Evolutionary conservation across 257 asterid species (phyloP), one percentile per base, ranked within the genome.

Genomic region (Thymus quinquecostatus): DNA sequence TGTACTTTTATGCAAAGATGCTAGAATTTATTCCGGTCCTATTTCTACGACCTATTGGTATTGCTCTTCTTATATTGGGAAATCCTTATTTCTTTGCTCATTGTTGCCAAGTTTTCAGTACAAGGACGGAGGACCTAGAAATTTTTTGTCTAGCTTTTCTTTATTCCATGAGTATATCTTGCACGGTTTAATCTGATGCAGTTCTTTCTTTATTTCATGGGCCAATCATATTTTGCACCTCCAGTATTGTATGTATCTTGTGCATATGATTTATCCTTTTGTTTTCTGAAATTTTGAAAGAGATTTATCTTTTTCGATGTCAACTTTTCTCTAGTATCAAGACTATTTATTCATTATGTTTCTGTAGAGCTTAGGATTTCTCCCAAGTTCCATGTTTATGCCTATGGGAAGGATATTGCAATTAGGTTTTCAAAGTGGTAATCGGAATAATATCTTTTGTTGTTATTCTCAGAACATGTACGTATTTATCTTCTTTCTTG

Each of bases 401-500:
- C 64, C 34, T 21, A 13, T 60, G 66, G 67, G 38, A 71, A 30
- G 53, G 32, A 66, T 56, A 28, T 57, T 54, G 73, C 55, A 56
- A 10, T 38, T 54, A 14, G 66, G 58, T 69, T 60, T 69, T 59
- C 47, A 38, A 21, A 60, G n/a, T 59, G 69, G 57, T 32, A 10
- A 50, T 58, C 13, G 45, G 14, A 33, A 65, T 64, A 33, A 65
- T 64, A 65, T 75, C 49, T 76, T 29, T 30, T 51, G 63, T 59
- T 53, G 55, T 62, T 71, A 58, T 56, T 51, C 63, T 48, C 49
- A 44, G 66, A 64, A 43, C 54, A 50, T 59, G 56, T 10, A 72
- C 66, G 60, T 66, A 47, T 28, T 57, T 50, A 68, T 73, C 77
- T 59, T 75, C 55, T 70, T 32, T 38, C 69, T 77, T 77, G 68